A percentile compares a stretch with the other conserved stretches of the same genome.
phyloP scores from a whole-genome alignment of 331 rosid species.

The Phaseolus coccineus region DNA sequence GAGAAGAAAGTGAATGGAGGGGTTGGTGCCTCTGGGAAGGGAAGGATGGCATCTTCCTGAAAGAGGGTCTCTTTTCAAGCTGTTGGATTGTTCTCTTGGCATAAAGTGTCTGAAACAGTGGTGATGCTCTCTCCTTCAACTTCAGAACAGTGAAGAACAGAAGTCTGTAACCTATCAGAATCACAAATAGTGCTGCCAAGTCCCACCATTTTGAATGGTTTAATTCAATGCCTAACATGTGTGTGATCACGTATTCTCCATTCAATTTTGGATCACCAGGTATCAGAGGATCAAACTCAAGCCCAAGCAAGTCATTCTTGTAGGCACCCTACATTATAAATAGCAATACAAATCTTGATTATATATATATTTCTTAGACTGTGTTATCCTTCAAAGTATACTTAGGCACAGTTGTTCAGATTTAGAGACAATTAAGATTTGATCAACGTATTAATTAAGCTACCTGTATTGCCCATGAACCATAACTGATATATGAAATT shows the following conservation, averaged over 20 bases:
- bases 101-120: slow-evolving; percentile 63
- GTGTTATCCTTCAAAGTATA: too few species aligned
- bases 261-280: slow-evolving; percentile 67
- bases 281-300: slow-evolving; percentile 74
- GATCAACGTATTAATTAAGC: neutral
- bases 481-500: slow-evolving; percentile 78
- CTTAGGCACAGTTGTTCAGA: too few species aligned
- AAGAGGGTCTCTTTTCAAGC: slow-evolving; percentile 80
- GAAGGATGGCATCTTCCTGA: slow-evolving; percentile 62
- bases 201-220: slow-evolving; percentile 94
- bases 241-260: slow-evolving; percentile 65
- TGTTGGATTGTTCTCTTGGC: slow-evolving; percentile 67
- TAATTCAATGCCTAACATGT: slow-evolving; percentile 66
- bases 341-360: too few species aligned
- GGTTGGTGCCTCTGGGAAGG: slow-evolving; percentile 85
- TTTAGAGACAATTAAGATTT: too few species aligned
- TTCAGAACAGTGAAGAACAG: slow-evolving; percentile 77
- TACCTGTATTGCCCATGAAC: slow-evolving; percentile 97
- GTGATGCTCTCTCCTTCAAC: slow-evolving; percentile 86
- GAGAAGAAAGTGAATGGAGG: slow-evolving; percentile 79
- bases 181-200: slow-evolving; percentile 62
- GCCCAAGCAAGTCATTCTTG: slow-evolving; percentile 89
- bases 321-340: slow-evolving; percentile 65
- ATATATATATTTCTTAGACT: too few species aligned
- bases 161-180: slow-evolving; percentile 64